Conservation (phyloP, 495 filamentous ascomycete genomes). For the Cladorrhinum samala region DNA sequence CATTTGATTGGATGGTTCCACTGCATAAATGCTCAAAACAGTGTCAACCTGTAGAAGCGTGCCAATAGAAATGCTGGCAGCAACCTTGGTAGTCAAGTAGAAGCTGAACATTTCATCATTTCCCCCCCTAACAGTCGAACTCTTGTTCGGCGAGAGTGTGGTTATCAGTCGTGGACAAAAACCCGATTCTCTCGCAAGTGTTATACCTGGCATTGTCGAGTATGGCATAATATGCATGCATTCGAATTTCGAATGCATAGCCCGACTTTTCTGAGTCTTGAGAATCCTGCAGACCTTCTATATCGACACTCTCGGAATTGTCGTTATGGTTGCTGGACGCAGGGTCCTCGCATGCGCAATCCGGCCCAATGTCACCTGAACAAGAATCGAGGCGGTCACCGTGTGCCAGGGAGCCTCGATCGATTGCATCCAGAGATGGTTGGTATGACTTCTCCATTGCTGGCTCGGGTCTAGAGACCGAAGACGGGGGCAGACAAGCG, state of each 20-base stretch:
- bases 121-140: constrained; percentile 19
- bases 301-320: background rate
- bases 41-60: background rate
- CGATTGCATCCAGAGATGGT: background rate
- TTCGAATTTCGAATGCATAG: constrained; percentile 23
- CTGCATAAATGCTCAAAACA: background rate
- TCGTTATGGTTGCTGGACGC: background rate
- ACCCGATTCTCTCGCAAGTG: constrained; percentile 16
- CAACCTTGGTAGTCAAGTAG: background rate
- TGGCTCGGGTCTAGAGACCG: background rate
- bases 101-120: too few relatives aligned
- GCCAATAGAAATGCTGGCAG: background rate
- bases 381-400: too few relatives aligned
- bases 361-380: background rate
- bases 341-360: background rate
- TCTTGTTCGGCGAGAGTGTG: constrained; percentile 31
- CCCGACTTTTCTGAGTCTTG: constrained; percentile 27
- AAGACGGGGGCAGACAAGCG: background rate
- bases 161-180: constrained; percentile 35
- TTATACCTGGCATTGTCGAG: constrained; percentile 22
- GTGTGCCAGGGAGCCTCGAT: background rate
- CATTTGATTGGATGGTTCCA: constrained; percentile 2
- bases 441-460: background rate
- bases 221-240: constrained; percentile 24
- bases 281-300: constrained; percentile 16